These are phyloP conservation scores for Pyrenopolyporus hunteri DNA, from an alignment of 495 filamentous ascomycete species.

Conservation along the genomic window DNA sequence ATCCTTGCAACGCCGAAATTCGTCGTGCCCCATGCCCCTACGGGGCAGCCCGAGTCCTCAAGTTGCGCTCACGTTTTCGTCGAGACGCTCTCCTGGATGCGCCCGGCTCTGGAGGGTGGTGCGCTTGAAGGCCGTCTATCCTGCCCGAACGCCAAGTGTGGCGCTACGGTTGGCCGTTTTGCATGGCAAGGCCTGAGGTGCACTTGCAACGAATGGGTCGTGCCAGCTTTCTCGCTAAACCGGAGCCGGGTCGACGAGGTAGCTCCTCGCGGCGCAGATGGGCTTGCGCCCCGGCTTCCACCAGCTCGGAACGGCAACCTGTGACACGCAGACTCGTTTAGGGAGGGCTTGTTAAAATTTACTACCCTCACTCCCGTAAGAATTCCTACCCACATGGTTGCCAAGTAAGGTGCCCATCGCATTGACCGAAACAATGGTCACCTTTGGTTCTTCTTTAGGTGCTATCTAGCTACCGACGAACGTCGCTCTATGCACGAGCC, in stretches of 20 bases:
- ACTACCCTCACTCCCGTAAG: neutral
- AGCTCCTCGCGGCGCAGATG: slow-evolving; percentile 16
- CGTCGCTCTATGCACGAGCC: slow-evolving; percentile 27
- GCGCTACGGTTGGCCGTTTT: slow-evolving; percentile 84
- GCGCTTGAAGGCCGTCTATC: slow-evolving; percentile 80
- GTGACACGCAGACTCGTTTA: slow-evolving; percentile 5
- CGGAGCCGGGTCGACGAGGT: slow-evolving; percentile 82
- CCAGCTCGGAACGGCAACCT: slow-evolving; percentile 40
- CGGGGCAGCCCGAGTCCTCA: slow-evolving; percentile 4
- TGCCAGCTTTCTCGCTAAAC: slow-evolving; percentile 86
- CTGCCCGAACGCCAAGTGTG: slow-evolving; percentile 79
- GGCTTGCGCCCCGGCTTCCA: slow-evolving; percentile 36
- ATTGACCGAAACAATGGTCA: slow-evolving; percentile 5
- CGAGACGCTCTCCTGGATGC: slow-evolving; percentile 94
- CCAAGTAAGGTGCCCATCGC: slow-evolving; percentile 1
- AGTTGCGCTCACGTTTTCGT: slow-evolving; percentile 84
- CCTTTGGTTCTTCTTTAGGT: slow-evolving; percentile 1
- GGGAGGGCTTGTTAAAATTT: neutral
- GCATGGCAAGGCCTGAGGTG: slow-evolving; percentile 96
- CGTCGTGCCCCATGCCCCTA: slow-evolving; percentile 47
- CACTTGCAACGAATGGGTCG: slow-evolving; percentile 87
- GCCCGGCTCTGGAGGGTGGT: slow-evolving; percentile 74
- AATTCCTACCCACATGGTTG: neutral
- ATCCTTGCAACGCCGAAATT: slow-evolving; percentile 53
- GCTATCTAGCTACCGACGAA: neutral